These are phyloP conservation scores for Phytopythium vexans DNA, from an alignment of 352 stramenopile genomes.

Conservation along the genomic window DNA sequence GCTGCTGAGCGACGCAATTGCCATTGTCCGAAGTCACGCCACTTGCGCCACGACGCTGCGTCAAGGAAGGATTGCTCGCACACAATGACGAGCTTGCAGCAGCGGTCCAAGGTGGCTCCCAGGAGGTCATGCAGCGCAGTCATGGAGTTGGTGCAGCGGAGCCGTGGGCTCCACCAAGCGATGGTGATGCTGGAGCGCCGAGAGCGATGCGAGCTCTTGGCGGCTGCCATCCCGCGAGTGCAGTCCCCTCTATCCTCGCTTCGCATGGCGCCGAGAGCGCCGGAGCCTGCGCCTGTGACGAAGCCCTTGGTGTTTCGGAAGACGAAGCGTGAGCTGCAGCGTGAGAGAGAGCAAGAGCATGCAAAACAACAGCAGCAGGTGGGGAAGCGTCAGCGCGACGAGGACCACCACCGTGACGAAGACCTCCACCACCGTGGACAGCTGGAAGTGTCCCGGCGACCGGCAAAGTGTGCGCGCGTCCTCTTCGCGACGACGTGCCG, in stretches of 20 bases:
- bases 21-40: too few species aligned
- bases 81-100: constrained; percentile 13
- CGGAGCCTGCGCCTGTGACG: constrained; percentile 3
- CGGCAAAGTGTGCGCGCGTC: constrained; percentile 15
- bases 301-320: constrained; percentile 50
- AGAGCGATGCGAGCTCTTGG: constrained; percentile 23
- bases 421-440: background rate
- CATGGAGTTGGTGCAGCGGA: constrained; percentile 28
- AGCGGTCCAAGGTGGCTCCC: constrained; percentile 39
- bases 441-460: constrained; percentile 1
- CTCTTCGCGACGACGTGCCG: constrained; percentile 9
- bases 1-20: too few species aligned
- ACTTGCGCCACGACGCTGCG: background rate
- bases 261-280: background rate
- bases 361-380: constrained; percentile 5
- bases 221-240: constrained; percentile 12
- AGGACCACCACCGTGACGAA: constrained; percentile 16
- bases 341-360: constrained; percentile 22
- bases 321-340: constrained; percentile 50
- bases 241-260: constrained; percentile 5
- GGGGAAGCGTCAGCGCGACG: constrained; percentile 14
- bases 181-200: constrained; percentile 33
- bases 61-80: background rate
- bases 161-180: constrained; percentile 28
- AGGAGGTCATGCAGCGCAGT: constrained; percentile 27